Evolutionary conservation across 164 flowering plant genomes (phyloP), one percentile per base, ranked within the genome.

Genomic region (Tinospora cordifolia): DNA sequence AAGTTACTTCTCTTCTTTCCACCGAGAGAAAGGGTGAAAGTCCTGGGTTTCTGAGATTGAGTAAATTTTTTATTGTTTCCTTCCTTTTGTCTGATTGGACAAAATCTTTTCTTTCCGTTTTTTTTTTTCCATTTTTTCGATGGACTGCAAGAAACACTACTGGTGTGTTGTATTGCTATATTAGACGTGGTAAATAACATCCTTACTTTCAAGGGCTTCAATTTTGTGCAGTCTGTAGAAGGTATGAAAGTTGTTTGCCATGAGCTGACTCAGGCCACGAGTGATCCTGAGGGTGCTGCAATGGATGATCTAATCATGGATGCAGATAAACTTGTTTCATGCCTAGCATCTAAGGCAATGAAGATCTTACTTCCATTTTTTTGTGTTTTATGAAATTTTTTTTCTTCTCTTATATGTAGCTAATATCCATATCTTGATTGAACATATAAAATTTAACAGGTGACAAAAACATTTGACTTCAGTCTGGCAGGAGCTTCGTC

Each of bases 171-270:
- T 25, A 70, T 19, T 13, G 15, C 14, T 36, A n/a, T 54, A n/a
- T 19, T 54, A 54, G 3, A 22, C 60, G n/a, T 44, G 47, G 14
- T 10, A 2, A 44, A 9, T 14, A 44, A 44, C 14, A 7, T 44
- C 12, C 47, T 44, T 44, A 44, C 47, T 44, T 44, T 11, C 47
- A 44, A 44, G 10, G 47, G 14, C 47, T 15, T 38, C 3, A 67
- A 19, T 63, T 49, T 64, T 17, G 41, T 82, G 75, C 89, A 94
- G 99, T 86, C 99, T 78, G 98, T 95, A 72, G 97, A 92, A 83
- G 99, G 98, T 72, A 95, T 95, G 99, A 95, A 95, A 80, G 86
- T 90, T 78, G 90, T 95, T 46, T 92, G 99, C 79, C 94, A 92
- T 85, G 97, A 90, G 83, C 78, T 95, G 83, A 85, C 88, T 6